These are phyloP conservation scores for Gossypium thurberi DNA, from an alignment of 345 rosid species.

Conservation along the genomic window DNA sequence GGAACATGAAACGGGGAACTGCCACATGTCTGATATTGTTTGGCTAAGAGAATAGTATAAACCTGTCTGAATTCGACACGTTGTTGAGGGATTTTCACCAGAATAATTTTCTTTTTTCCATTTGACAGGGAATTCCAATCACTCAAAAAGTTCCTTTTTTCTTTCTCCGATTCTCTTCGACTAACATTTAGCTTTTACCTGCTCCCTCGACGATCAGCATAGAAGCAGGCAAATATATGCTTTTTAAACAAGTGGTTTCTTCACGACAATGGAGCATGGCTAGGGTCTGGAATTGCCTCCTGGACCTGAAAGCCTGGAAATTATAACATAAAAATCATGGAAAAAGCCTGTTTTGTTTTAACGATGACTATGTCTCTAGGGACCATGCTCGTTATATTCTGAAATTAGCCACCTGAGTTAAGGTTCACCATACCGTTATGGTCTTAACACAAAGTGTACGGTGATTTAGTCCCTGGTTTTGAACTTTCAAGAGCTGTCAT, in stretches of 20 bases:
- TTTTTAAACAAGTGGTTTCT: background rate
- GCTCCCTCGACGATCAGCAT: background rate
- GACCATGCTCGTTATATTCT: no score
- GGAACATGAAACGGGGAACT: no score
- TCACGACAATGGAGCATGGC: no score
- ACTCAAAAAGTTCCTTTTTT: background rate
- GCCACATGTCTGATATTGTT: no score
- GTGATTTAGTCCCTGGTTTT: no score
- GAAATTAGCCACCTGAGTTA: no score
- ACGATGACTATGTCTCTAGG: background rate
- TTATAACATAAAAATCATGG: background rate
- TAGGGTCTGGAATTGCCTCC: background rate
- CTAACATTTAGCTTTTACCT: background rate
- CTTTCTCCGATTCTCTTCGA: background rate
- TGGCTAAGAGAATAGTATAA: background rate
- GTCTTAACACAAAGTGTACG: no score
- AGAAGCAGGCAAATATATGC: background rate
- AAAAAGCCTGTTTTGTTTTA: background rate
- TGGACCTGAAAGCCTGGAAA: background rate
- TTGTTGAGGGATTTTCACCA: background rate
- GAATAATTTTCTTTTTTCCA: background rate
- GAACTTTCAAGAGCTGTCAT: no score
- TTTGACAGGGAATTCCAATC: background rate
- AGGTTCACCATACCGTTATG: no score
- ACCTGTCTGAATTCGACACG: conserved; percentile 12